Conservation (phyloP, 495 filamentous ascomycete species). For the Endocarpon pusillum region DNA sequence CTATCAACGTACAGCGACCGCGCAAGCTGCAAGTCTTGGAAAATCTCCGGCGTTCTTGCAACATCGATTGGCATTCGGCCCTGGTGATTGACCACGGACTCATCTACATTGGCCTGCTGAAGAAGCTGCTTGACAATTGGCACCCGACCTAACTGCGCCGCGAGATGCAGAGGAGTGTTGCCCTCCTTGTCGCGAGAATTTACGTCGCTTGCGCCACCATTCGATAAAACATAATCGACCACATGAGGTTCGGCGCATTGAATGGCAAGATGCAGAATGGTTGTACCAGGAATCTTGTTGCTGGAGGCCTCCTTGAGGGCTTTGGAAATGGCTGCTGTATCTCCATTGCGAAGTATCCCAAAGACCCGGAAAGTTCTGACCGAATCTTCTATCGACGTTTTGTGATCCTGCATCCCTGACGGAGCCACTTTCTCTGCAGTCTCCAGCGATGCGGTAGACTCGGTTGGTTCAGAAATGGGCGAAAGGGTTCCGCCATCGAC, state of each 20-base stretch:
- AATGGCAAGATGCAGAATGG: slow-evolving; percentile 83
- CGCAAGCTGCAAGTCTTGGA: slow-evolving; percentile 84
- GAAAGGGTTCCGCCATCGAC: slow-evolving; percentile 10
- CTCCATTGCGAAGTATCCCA: slow-evolving; percentile 75
- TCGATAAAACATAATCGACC: slow-evolving; percentile 82
- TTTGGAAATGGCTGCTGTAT: slow-evolving; percentile 76
- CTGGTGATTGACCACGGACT: slow-evolving; percentile 76
- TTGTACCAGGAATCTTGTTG: slow-evolving; percentile 54
- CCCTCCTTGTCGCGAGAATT: slow-evolving; percentile 85
- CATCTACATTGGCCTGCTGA: slow-evolving; percentile 65
- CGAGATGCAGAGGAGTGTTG: slow-evolving; percentile 83
- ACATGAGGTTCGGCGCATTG: slow-evolving; percentile 92
- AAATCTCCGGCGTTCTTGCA: slow-evolving; percentile 80
- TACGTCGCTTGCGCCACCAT: slow-evolving; percentile 49
- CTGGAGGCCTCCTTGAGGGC: slow-evolving; percentile 53
- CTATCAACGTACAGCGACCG: slow-evolving; percentile 77
- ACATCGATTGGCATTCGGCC: slow-evolving; percentile 78
- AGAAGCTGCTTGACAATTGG: slow-evolving; percentile 68
- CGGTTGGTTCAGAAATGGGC: slow-evolving; percentile 15
- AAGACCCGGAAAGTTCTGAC: slow-evolving; percentile 88
- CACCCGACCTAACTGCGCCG: slow-evolving; percentile 61
- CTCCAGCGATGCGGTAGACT: slow-evolving; percentile 16
- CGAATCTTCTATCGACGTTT: slow-evolving; percentile 71
- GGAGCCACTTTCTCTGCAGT: slow-evolving; percentile 20
- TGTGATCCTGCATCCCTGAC: slow-evolving; percentile 15